Conservation (phyloP, 2,329 filamentous ascomycete genomes). For the Ophiostoma australiae region DNA sequence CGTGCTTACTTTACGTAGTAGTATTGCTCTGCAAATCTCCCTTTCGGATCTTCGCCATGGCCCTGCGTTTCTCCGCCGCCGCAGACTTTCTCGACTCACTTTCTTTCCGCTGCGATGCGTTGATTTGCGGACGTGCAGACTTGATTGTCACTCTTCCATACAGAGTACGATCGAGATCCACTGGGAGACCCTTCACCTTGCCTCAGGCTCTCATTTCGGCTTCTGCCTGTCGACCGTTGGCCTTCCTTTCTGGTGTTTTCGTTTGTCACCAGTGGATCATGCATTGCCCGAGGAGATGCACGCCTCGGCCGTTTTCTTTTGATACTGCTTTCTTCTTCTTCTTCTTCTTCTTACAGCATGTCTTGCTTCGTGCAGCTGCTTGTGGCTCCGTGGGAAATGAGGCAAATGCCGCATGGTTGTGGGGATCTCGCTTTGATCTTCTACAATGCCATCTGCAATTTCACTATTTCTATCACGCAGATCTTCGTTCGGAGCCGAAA, state of each 20-base stretch:
- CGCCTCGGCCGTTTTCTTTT: neutral
- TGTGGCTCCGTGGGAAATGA: neutral
- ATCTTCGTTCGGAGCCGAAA: neutral
- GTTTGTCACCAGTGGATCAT: slow-evolving; percentile 10
- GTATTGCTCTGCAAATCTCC: no score
- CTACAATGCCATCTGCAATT: neutral
- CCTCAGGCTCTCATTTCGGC: neutral
- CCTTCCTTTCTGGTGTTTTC: slow-evolving; percentile 9
- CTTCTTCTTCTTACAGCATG: neutral
- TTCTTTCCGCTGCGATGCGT: neutral
- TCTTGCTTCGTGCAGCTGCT: no score
- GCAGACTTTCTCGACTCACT: neutral
- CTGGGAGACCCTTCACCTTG: neutral
- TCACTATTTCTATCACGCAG: neutral
- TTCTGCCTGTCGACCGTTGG: neutral
- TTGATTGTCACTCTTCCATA: neutral
- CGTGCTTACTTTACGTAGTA: no score
- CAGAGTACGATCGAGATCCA: neutral
- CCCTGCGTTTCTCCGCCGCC: neutral
- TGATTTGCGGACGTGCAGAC: neutral
- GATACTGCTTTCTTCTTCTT: neutral
- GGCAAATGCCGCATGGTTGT: neutral
- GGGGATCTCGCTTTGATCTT: neutral
- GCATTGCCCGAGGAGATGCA: neutral
- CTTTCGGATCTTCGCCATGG: no score